phyloP scores from a whole-genome alignment of 1,284 basidiomycete genomes.

The Thelephora terrestris region DNA sequence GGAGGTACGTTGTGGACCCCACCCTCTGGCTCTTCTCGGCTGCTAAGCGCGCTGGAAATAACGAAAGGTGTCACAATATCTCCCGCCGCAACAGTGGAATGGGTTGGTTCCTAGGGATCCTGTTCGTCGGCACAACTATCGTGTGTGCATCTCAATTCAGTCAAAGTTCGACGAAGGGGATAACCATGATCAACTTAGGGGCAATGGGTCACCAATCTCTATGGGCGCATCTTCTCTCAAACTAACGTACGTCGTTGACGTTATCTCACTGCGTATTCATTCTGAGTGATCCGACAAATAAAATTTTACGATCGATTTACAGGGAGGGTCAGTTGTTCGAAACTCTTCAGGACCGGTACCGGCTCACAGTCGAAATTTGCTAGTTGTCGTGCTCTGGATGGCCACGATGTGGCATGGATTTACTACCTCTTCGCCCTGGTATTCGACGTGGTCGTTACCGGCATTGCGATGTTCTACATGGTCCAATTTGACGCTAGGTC shows the following conservation, averaged over 20 bases:
- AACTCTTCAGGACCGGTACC: background rate
- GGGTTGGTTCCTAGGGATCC: conserved; percentile 12
- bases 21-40: too few species aligned
- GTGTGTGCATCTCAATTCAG: background rate
- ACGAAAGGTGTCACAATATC: conserved; percentile 23
- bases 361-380: background rate
- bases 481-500: conserved; percentile 9
- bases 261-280: too few species aligned
- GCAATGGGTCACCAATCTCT: too few species aligned
- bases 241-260: background rate
- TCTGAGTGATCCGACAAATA: too few species aligned
- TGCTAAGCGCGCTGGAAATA: background rate
- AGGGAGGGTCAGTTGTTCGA: background rate
- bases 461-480: conserved; percentile 27
- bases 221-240: too few species aligned
- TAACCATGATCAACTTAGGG: too few species aligned
- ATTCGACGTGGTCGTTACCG: conserved; percentile 27
- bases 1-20: background rate
- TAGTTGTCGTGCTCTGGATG: conserved; percentile 13
- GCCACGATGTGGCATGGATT: conserved; percentile 25
- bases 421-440: conserved; percentile 31
- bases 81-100: conserved; percentile 13
- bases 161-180: too few species aligned
- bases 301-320: too few species aligned
- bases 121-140: conserved; percentile 10